Evolutionary conservation across 2,329 filamentous ascomycete species (phyloP), one percentile per base, ranked within the genome.

Genomic region (Aspergillus niger): DNA sequence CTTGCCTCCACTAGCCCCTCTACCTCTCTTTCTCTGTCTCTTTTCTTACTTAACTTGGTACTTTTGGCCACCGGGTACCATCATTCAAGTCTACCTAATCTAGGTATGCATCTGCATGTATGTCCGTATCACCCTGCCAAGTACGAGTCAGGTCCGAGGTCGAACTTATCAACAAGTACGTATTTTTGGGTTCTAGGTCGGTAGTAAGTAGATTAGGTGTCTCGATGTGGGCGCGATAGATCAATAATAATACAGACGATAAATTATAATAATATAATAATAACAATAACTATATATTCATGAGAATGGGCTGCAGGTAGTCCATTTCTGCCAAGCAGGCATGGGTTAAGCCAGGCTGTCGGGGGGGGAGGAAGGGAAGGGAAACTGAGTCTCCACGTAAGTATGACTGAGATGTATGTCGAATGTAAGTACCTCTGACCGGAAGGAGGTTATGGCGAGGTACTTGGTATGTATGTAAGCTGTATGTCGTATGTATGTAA

Each of bases 401-500:
- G 52, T 43, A 49, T 20, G 28, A 30, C 28, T 30, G 28, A 44
- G 55, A 63, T 36, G 32, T 36, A 36, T 36, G 32, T 36, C 32
- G 11, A n/a, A n/a, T 30, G 52, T 57, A 62, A 49, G 53, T 48
- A 59, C 17, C 49, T 48, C 26, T 30, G 48, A 43, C 32, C 22
- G 13, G 28, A 51, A 39, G 55, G 28, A 36, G 32, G 32, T 36
- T 44, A 58, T 47, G 39, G 17, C 7, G 39, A 17, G n/a, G 39
- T 43, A 43, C 39, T 43, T 7, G 15, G 39, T 36, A 53, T 41
- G 56, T 58, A 36, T 54, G 44, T 38, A 44, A 10, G 17, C 8
- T 28, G 43, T 50, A 53, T 39, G 24, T 50, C 49, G 22, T 39
- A 59, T 50, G 43, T 41, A 59, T 38, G 57, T 55, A 48, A 49